phyloP scores from a whole-genome alignment of 768 basidiomycete genomes.

The Crassisporium funariophilum region DNA sequence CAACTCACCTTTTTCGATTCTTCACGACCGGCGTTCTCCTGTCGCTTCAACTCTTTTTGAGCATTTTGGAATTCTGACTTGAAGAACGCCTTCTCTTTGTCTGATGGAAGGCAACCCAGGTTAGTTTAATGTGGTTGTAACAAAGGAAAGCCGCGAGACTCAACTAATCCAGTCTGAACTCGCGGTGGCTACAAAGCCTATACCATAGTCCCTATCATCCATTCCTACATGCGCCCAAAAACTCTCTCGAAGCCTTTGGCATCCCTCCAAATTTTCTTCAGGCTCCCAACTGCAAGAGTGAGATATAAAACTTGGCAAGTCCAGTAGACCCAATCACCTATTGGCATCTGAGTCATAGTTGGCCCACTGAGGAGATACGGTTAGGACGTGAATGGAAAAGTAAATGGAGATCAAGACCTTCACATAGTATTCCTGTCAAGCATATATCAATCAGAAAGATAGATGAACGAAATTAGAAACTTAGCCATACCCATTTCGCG shows the following conservation, averaged over 20 bases:
- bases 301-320: constrained; percentile 1
- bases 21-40: constrained; percentile 7
- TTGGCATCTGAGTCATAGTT: constrained; percentile 59
- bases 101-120: constrained; percentile 25
- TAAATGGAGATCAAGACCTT: constrained; percentile 48
- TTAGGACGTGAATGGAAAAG: neutral
- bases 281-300: constrained; percentile 65
- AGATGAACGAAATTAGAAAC: neutral
- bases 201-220: constrained; percentile 55
- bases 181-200: constrained; percentile 49
- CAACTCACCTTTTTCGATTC: constrained; percentile 7
- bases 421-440: constrained; percentile 58
- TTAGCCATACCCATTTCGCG: constrained; percentile 53
- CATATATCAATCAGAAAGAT: neutral
- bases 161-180: constrained; percentile 60
- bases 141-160: constrained; percentile 16
- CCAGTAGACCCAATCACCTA: constrained; percentile 41
- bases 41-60: constrained; percentile 11
- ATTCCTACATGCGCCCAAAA: constrained; percentile 66
- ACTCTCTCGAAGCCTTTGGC: constrained; percentile 58
- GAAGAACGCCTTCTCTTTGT: constrained; percentile 41
- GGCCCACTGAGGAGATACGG: constrained; percentile 54
- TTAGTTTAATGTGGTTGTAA: too few species aligned
- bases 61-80: constrained; percentile 28
- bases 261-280: constrained; percentile 54